Percentiles rank a stretch among this genome's conserved stretches.
phyloP scores from a whole-genome alignment of 2,329 filamentous ascomycete genomes.

The Fusarium globosum region DNA sequence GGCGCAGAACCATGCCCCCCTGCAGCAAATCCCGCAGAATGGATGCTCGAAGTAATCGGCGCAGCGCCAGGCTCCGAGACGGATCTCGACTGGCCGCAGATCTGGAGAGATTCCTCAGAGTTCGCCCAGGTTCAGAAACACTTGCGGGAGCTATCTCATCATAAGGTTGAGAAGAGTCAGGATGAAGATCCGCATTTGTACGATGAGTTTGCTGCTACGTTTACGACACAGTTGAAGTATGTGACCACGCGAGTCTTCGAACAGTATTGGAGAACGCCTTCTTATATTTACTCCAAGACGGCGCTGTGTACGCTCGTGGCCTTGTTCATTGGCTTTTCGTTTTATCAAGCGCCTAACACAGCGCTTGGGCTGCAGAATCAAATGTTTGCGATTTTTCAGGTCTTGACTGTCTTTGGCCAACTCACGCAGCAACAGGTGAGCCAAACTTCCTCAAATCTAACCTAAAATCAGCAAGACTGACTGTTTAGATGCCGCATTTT shows the following conservation, averaged over 20 bases:
- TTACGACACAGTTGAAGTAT: constrained; percentile 47
- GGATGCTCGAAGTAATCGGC: constrained; percentile 65
- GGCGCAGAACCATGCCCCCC: constrained; percentile 64
- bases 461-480: fast-evolving
- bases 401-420: constrained; percentile 75
- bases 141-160: constrained; percentile 42
- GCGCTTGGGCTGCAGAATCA: constrained; percentile 77
- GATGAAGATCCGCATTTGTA: constrained; percentile 34
- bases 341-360: constrained; percentile 66
- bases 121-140: constrained; percentile 47
- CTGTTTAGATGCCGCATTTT: constrained; percentile 71
- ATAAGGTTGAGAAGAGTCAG: neutral
- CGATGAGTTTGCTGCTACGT: constrained; percentile 49
- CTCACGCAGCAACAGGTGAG: constrained; percentile 61
- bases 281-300: constrained; percentile 70
- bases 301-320: constrained; percentile 36
- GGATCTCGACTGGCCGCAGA: constrained; percentile 52
- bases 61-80: constrained; percentile 61
- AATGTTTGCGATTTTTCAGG: constrained; percentile 74
- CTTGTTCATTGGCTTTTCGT: constrained; percentile 69
- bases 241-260: constrained; percentile 52
- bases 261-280: constrained; percentile 58
- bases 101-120: constrained; percentile 52
- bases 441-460: fast-evolving
- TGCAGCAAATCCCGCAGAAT: constrained; percentile 74